These are phyloP conservation scores for Lophium mytilinum DNA, from an alignment of 495 filamentous ascomycete genomes.

Conservation along the genomic window DNA sequence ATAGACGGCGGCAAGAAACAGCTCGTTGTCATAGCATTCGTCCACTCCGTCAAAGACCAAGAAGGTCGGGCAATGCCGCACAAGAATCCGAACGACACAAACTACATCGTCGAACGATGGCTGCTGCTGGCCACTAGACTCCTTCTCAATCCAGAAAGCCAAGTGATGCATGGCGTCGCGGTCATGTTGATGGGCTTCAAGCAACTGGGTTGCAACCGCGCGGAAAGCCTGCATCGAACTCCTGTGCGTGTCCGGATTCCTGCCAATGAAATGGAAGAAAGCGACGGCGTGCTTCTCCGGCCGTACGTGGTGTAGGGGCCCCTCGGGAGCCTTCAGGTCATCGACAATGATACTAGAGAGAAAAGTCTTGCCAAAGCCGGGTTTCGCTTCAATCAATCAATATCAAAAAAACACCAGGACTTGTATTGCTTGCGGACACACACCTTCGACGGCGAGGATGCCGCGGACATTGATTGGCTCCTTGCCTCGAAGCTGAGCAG, in stretches of 20 bases:
- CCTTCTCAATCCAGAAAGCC: constrained; percentile 13
- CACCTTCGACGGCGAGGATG: too few relatives aligned
- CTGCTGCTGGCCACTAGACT: constrained; percentile 1
- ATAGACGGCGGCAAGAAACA: constrained; percentile 8
- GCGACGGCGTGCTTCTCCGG: constrained; percentile 2
- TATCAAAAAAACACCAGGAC: not conserved
- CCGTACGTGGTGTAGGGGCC: not conserved
- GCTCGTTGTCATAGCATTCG: constrained; percentile 12
- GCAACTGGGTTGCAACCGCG: constrained; percentile 12
- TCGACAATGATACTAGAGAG: constrained; percentile 10
- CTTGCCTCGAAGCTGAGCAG: too few relatives aligned
- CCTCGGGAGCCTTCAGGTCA: constrained; percentile 14
- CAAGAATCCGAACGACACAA: constrained; percentile 7
- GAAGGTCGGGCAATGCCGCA: constrained; percentile 17
- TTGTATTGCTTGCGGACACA: not conserved
- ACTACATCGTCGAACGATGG: constrained; percentile 17
- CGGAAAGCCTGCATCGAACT: constrained; percentile 10
- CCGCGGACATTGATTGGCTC: too few relatives aligned
- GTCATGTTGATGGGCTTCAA: constrained; percentile 13
- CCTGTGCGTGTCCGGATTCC: not conserved
- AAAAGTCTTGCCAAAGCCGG: constrained; percentile 18
- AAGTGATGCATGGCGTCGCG: constrained; percentile 12
- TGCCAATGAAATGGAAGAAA: constrained; percentile 17
- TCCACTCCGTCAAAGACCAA: constrained; percentile 19
- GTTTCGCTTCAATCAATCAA: constrained; percentile 4